phyloP scores from a whole-genome alignment of 345 rosid genomes.

The Lepidium sativum region DNA sequence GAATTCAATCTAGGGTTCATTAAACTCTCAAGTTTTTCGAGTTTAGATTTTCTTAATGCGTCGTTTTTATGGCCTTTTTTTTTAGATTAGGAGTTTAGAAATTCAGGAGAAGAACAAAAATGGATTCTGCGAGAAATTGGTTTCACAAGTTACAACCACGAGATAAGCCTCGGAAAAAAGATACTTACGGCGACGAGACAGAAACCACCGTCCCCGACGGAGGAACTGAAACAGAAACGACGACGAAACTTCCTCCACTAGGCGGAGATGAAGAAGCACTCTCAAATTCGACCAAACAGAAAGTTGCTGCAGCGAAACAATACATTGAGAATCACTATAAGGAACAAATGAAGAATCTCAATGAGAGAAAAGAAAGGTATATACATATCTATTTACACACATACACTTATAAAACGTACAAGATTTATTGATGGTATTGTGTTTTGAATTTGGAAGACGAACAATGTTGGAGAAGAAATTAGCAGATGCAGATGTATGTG shows the following conservation, averaged over 20 bases:
- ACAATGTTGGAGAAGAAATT: conserved; percentile 60
- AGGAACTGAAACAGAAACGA: conserved; percentile 11
- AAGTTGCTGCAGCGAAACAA: conserved; percentile 68
- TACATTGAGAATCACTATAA: conserved; percentile 73
- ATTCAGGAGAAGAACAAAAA: neutral
- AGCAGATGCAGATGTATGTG: conserved; percentile 86
- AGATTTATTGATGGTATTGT: neutral
- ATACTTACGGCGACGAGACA: conserved; percentile 10
- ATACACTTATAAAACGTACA: neutral
- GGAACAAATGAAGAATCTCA: conserved; percentile 68
- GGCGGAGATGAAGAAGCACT: conserved; percentile 32
- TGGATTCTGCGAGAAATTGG: conserved; percentile 81
- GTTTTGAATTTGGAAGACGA: conserved; percentile 36
- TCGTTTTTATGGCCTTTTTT: neutral
- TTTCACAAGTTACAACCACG: conserved; percentile 55
- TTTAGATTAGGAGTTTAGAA: neutral
- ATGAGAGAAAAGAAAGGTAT: conserved; percentile 65
- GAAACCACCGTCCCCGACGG: conserved; percentile 15
- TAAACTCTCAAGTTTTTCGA: neutral
- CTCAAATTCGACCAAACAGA: conserved; percentile 55
- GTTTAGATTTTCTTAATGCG: neutral
- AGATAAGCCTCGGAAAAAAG: conserved; percentile 43
- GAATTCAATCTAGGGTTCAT: neutral
- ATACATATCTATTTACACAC: too few species aligned
- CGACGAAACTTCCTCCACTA: neutral